Conservation (phyloP, 2,329 filamentous ascomycete genomes). For the Scedosporium boydii region DNA sequence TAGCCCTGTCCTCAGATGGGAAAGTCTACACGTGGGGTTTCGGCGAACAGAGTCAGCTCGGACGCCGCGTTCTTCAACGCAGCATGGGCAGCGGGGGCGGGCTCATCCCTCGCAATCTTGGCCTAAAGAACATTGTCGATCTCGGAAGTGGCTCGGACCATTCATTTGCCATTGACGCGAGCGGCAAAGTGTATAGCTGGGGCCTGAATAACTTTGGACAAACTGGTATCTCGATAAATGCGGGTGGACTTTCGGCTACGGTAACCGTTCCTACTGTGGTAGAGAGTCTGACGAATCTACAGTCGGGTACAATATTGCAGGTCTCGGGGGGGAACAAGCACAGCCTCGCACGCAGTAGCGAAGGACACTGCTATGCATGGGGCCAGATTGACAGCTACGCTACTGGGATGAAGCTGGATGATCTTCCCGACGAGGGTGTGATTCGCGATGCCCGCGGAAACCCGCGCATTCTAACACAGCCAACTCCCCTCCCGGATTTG, state of each 20-base stretch:
- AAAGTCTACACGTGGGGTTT: conserved; percentile 52
- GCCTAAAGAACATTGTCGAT: conserved; percentile 54
- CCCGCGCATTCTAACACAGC: too few species aligned
- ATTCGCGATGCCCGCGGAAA: too few species aligned
- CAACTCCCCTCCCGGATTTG: too few species aligned
- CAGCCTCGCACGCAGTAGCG: too few species aligned
- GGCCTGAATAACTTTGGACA: conserved; percentile 74
- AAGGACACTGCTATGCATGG: too few species aligned
- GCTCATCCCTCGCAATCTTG: conserved; percentile 39
- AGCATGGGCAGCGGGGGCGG: conserved; percentile 23
- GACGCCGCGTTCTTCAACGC: conserved; percentile 39
- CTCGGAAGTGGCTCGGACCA: conserved; percentile 53
- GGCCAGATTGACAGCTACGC: too few species aligned
- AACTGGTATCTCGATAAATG: conserved; percentile 42
- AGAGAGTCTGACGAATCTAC: too few species aligned
- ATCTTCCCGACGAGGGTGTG: too few species aligned
- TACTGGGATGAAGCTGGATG: too few species aligned
- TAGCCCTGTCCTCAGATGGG: conserved; percentile 50
- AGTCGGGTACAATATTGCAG: too few species aligned
- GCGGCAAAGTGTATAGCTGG: conserved; percentile 63
- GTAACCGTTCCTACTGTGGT: too few species aligned
- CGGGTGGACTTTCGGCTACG: conserved; percentile 24
- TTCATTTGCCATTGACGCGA: conserved; percentile 60
- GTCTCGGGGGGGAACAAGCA: too few species aligned
- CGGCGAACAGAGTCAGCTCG: conserved; percentile 46